Evolutionary conservation across 352 stramenopile species (phyloP), one percentile per base, ranked within the genome.

Genomic region (Phytophthora boehmeriae): DNA sequence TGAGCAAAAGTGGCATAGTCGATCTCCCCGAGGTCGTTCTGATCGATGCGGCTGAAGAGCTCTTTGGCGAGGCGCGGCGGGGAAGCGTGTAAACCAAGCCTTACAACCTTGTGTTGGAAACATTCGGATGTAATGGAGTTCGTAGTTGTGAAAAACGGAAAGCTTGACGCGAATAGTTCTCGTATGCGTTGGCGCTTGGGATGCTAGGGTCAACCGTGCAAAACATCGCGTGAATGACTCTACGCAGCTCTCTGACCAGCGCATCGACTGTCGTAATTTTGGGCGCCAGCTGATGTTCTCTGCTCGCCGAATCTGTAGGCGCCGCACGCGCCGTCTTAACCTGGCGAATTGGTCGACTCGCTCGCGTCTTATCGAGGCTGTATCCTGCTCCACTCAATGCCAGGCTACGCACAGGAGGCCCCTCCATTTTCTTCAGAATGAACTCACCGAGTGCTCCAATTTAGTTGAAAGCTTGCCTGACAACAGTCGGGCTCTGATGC

Each of bases 61-160:
- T 86, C 80, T 10, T 79, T 61, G 41, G 78, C 84, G 1, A 92
- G 39, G 17, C 64, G 41, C 13, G 54, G 41, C 13, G 54, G 71
- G 16, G 83, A 70, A 11, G 66, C 81, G 5, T 74, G 75, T 9
- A 91, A 32, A 5, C 85, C 73, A 9, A 93, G 63, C 23, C 88
- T 82, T 19, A 73, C 66, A 20, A 92, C 69, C 25, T 86, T 86
- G 67, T 78, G 66, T 11, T 88, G 73, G 47, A 93, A 93, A 2
- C 68, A 79, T 51, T 92, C 78, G 4, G 73, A 65, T 0, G 79
- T 85, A 61, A 93, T 91, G 16, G 71, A 76, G 56, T 90, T 91
- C 13, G 76, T 90, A 11, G 79, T 89, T 39, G 85, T 93, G 59
- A 92, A 93, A 80, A 88, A 10, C 76, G 76, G 41, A 93, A 93